phyloP scores from a whole-genome alignment of 2,329 filamentous ascomycete species.

The Myriangium duriaei region DNA sequence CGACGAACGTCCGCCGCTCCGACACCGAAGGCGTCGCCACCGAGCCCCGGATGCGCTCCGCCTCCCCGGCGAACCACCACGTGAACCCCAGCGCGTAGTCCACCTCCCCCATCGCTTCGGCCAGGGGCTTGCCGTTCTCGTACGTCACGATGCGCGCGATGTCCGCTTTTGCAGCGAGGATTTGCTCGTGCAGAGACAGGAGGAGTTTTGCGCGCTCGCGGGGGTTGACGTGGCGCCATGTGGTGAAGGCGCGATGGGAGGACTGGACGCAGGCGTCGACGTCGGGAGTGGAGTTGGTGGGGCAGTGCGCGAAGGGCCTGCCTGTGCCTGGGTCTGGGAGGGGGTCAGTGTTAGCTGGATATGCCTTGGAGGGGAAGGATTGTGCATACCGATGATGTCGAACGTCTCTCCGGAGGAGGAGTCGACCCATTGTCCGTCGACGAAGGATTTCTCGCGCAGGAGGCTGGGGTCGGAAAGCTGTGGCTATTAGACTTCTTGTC shows the following conservation, averaged over 20 bases:
- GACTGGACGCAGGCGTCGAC: background rate
- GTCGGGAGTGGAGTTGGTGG: background rate
- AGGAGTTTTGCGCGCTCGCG: slow-evolving; percentile 45
- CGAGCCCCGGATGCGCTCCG: slow-evolving; percentile 45
- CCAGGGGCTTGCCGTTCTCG: slow-evolving; percentile 43
- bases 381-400: no score
- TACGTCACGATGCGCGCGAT: slow-evolving; percentile 50
- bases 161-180: slow-evolving; percentile 44
- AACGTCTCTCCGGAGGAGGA: slow-evolving; percentile 20
- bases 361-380: no score
- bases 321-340: background rate
- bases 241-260: slow-evolving; percentile 43
- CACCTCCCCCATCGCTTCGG: slow-evolving; percentile 40
- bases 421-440: background rate
- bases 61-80: slow-evolving; percentile 49
- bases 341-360: background rate
- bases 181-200: slow-evolving; percentile 47
- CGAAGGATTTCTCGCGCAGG: background rate
- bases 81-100: slow-evolving; percentile 43
- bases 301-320: background rate
- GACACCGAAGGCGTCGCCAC: slow-evolving; percentile 44
- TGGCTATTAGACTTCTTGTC: no score
- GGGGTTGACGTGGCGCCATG: slow-evolving; percentile 43
- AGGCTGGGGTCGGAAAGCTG: background rate
- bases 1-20: slow-evolving; percentile 23